phyloP scores from a whole-genome alignment of 306 rosid genomes.

The Prunus salicina region DNA sequence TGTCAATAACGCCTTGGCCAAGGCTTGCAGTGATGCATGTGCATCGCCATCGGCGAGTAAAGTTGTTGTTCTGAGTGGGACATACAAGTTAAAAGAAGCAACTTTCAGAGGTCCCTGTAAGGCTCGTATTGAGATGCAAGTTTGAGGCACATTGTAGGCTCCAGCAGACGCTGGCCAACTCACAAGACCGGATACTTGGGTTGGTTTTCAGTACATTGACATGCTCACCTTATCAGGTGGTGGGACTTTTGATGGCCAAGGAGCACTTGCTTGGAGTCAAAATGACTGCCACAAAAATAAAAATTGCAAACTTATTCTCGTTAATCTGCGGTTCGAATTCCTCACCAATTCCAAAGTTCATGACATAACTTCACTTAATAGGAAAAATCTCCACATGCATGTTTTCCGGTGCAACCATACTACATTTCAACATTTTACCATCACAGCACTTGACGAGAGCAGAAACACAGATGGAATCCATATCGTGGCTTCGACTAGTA shows the following conservation, averaged over 20 bases:
- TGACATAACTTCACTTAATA: background rate
- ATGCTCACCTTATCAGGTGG: background rate
- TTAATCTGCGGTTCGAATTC: background rate
- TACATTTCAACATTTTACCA: background rate
- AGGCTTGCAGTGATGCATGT: background rate
- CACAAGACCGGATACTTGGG: background rate
- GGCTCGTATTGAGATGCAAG: background rate
- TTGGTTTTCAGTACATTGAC: background rate
- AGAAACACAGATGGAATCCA: background rate
- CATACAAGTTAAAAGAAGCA: background rate
- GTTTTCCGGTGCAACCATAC: background rate
- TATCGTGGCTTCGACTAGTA: background rate
- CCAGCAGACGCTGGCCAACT: background rate
- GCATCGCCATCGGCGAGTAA: background rate
- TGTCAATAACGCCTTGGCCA: background rate
- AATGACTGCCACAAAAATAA: background rate
- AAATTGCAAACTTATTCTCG: background rate
- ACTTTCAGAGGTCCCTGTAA: background rate
- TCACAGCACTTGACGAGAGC: background rate
- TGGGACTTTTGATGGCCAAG: background rate
- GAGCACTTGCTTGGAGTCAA: background rate
- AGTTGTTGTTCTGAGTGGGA: background rate
- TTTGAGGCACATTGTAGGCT: background rate
- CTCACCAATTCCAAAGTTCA: background rate
- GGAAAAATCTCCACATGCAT: background rate